phyloP scores from a whole-genome alignment of 2,329 filamentous ascomycete species.

The Endocalyx cinctus region DNA sequence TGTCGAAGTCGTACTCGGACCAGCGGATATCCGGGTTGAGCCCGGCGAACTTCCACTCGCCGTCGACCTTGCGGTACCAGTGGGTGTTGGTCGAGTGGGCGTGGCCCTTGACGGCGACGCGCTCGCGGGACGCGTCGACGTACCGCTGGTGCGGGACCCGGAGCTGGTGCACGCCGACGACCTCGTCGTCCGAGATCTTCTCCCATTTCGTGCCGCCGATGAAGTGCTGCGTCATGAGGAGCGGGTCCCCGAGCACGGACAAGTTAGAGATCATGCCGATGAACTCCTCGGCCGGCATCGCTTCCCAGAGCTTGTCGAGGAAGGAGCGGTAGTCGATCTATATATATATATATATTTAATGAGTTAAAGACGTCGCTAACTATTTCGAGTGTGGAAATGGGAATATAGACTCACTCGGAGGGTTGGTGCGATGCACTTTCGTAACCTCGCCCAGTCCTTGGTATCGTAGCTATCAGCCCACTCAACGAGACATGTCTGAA shows the following conservation, averaged over 20 bases:
- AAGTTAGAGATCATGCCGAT: constrained; percentile 54
- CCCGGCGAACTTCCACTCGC: constrained; percentile 59
- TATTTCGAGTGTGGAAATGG: no score
- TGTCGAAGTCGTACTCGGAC: constrained; percentile 54
- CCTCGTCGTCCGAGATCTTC: constrained; percentile 51
- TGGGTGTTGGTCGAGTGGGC: constrained; percentile 54
- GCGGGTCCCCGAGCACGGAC: constrained; percentile 55
- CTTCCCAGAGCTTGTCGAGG: constrained; percentile 55
- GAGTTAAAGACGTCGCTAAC: no score
- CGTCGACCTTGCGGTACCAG: constrained; percentile 53
- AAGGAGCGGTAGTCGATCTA: constrained; percentile 68
- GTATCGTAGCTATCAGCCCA: constrained; percentile 62
- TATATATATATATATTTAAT: no score
- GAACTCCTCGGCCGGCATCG: constrained; percentile 59
- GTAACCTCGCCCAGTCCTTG: constrained; percentile 58
- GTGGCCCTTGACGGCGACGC: constrained; percentile 55
- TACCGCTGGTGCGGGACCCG: constrained; percentile 60
- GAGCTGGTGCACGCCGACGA: constrained; percentile 57
- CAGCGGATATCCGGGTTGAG: constrained; percentile 52
- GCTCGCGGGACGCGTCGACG: constrained; percentile 40
- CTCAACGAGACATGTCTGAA: constrained; percentile 36
- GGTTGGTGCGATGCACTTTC: constrained; percentile 59
- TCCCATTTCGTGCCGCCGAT: constrained; percentile 57
- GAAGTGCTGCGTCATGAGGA: constrained; percentile 62
- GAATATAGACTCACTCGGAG: constrained; percentile 40